A percentile compares a stretch with the other conserved stretches of the same genome.
Conservation (phyloP, 2,329 filamentous ascomycete species). For the Penicillium decumbens region DNA sequence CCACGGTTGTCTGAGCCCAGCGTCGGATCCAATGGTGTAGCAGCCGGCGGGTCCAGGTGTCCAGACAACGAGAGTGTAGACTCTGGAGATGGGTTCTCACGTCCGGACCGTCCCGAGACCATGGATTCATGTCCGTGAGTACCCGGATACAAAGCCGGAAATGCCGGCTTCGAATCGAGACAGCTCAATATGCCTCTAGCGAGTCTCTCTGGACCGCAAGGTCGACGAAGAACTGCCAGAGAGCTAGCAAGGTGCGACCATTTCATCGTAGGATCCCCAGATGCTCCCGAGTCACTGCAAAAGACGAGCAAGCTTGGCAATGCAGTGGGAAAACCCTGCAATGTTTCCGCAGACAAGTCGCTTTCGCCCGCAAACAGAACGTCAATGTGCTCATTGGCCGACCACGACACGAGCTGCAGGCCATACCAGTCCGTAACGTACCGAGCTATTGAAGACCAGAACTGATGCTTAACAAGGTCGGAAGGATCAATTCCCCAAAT, state of each 20-base stretch:
- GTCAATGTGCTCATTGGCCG: background rate
- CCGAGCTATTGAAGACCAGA: background rate
- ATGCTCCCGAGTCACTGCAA: background rate
- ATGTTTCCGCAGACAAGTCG: background rate
- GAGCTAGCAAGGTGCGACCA: background rate
- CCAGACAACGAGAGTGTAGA: background rate
- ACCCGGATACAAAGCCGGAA: no score
- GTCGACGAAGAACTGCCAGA: background rate
- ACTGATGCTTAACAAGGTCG: background rate
- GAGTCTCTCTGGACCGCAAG: background rate
- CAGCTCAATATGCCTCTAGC: background rate
- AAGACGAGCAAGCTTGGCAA: background rate
- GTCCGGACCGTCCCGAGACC: background rate
- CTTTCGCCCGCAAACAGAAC: background rate
- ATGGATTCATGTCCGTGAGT: background rate
- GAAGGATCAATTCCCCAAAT: background rate
- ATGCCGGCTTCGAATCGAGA: background rate
- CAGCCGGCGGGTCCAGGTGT: background rate
- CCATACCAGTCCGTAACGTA: background rate
- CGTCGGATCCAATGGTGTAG: background rate
- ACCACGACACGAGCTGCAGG: background rate
- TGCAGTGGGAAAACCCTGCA: background rate
- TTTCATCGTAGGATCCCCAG: background rate
- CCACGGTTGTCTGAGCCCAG: background rate
- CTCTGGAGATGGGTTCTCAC: background rate